Evolutionary conservation across 331 rosid genomes (phyloP).

Genomic region (Malus hybrid): DNA sequence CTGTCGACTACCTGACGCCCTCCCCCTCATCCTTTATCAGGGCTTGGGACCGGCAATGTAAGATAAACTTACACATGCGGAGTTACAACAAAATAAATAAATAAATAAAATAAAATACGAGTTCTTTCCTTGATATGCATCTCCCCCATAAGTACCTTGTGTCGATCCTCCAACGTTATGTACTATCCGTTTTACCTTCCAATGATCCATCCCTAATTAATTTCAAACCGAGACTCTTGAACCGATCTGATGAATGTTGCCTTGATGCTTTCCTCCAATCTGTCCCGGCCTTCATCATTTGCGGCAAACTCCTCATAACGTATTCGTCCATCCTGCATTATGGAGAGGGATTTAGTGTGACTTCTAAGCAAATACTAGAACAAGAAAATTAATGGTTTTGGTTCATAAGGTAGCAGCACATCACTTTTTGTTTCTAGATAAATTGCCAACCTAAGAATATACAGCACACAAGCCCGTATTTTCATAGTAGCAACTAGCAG

Average conservation of each 20-base stretch:
- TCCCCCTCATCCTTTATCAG: too few relatives aligned
- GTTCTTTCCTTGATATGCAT: constrained; percentile 17
- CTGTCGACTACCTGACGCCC: too few relatives aligned
- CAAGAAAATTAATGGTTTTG: background rate
- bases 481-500: too few relatives aligned
- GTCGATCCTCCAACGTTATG: constrained; percentile 21
- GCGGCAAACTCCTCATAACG: constrained; percentile 74
- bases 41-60: too few relatives aligned
- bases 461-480: too few relatives aligned
- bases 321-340: constrained; percentile 76
- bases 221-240: constrained; percentile 62
- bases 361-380: constrained; percentile 6
- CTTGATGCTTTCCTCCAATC: constrained; percentile 98
- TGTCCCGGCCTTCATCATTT: constrained; percentile 99
- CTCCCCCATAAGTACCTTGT: constrained; percentile 9
- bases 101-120: constrained; percentile 13
- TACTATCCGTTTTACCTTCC: constrained; percentile 21
- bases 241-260: constrained; percentile 88
- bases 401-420: background rate
- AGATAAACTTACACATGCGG: too few relatives aligned
- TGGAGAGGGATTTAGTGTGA: constrained; percentile 6
- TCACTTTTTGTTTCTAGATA: too few relatives aligned
- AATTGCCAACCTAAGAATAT: too few relatives aligned
- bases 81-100: constrained; percentile 5
- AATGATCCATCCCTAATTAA: constrained; percentile 77